Percentiles rank a stretch among this genome's conserved stretches.
These are phyloP conservation scores for Phytophthora citricola DNA, from an alignment of 352 stramenopile genomes.

Conservation along the genomic window DNA sequence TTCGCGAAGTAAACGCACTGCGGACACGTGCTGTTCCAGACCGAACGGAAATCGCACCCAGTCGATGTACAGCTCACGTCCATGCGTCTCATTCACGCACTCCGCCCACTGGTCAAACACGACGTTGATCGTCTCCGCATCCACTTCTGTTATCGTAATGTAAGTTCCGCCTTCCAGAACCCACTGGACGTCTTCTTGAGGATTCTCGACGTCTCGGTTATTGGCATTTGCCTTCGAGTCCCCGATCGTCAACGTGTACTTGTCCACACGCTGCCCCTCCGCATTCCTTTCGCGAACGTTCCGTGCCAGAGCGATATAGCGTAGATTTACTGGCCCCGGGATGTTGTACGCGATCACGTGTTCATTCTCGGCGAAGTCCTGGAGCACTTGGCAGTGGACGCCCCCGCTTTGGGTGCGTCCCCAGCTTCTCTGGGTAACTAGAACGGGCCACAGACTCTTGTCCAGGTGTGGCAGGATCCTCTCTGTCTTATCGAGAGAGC, in stretches of 20 bases:
- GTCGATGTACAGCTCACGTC: constrained; percentile 1
- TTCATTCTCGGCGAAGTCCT: background rate
- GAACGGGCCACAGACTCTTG: background rate
- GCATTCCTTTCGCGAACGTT: background rate
- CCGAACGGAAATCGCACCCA: background rate
- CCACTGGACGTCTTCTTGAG: background rate
- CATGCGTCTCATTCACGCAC: background rate
- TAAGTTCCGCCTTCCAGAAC: background rate
- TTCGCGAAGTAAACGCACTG: too few relatives aligned
- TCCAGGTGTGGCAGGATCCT: background rate
- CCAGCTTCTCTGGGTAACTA: too few relatives aligned
- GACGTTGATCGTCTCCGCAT: background rate
- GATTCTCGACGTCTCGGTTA: background rate
- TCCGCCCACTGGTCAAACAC: background rate
- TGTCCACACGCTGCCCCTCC: background rate
- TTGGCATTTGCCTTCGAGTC: background rate
- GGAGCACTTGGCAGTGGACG: background rate
- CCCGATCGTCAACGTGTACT: background rate
- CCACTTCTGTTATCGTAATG: background rate
- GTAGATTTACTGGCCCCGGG: background rate
- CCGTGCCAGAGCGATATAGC: background rate
- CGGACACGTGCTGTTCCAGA: background rate
- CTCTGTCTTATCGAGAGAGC: background rate
- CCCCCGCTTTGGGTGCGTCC: too few relatives aligned
- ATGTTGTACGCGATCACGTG: background rate